Evolutionary conservation across 148 eudicot genomes (phyloP), one percentile per base, ranked within the genome.

Genomic region (Rhododendron henanense): DNA sequence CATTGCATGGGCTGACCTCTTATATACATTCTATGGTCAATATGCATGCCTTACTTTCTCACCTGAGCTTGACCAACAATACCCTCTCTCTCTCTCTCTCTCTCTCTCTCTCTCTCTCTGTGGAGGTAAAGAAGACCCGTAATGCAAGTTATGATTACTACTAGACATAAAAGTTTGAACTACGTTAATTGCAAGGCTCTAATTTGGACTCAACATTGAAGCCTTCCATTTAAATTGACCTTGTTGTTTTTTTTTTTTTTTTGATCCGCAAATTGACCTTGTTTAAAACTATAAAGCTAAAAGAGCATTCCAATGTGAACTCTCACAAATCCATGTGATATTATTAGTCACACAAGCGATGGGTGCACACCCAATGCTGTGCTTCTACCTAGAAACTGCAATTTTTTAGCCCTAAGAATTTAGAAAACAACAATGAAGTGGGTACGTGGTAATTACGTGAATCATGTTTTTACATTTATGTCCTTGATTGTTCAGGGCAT

Each of bases 31-130:
- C 76, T 14, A 3, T 45, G 81, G 81, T 45, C 53, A 45, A 78
- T 45, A 78, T 78, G 55, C 55, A 78, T 78, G 81, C 53, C 55
- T 33, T 75, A 3, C 55, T 44, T 78, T 78, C 53, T 78, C 53
- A 45, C 47, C 35, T n/a, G 10, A 78, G 16, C 8, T 41, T 78
- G 81, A 78, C 51, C 83, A 41, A 16, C 33, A 2, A 19, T 7
- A 5, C 51, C 0, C 81, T 25, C 81, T n/a, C 37, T 25, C 81
- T 16, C 79, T 76, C 80, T 19, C 48, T 10, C 80, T 18, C 28
- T 28, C 50, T 11, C 75, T 31, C 76, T 28, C 37, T 69, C 74
- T 67, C 33, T 25, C 33, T 67, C 28, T 53, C 59, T 61, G 0
- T 74, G 8, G 79, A 75, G 25, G 81, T 41, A 19, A 45, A 45